phyloP scores from a whole-genome alignment of 768 basidiomycete species.

The Clitopilus passeckerianus region DNA sequence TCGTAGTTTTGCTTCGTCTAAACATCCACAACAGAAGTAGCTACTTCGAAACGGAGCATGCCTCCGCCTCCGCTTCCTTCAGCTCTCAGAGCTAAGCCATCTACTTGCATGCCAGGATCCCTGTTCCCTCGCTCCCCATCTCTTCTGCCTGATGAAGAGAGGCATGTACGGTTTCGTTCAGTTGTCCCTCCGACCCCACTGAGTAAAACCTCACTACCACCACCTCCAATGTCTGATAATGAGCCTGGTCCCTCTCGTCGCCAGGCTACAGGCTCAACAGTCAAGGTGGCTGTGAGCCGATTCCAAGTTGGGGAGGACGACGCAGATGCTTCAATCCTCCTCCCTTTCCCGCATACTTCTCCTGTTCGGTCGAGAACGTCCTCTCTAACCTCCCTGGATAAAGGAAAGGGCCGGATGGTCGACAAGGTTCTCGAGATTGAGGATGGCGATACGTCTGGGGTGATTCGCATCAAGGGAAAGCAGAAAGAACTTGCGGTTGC shows the following conservation, averaged over 20 bases:
- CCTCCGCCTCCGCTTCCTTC: constrained; percentile 27
- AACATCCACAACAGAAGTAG: not conserved
- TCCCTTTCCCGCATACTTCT: constrained; percentile 39
- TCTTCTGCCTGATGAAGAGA: constrained; percentile 37
- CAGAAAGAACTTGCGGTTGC: constrained; percentile 59
- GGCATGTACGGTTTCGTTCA: constrained; percentile 37
- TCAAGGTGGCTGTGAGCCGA: constrained; percentile 43
- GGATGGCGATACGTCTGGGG: constrained; percentile 35
- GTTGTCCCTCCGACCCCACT: constrained; percentile 2
- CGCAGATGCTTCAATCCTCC: constrained; percentile 45
- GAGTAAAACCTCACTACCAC: constrained; percentile 1
- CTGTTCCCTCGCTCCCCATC: constrained; percentile 72
- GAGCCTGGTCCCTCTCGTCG: constrained; percentile 16
- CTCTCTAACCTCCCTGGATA: constrained; percentile 15
- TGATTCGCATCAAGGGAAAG: constrained; percentile 49
- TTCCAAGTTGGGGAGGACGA: constrained; percentile 42
- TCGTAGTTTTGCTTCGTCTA: not conserved
- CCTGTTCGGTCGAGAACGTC: constrained; percentile 13
- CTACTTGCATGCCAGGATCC: constrained; percentile 73
- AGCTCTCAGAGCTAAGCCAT: constrained; percentile 32
- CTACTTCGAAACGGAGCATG: not conserved
- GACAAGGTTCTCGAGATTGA: constrained; percentile 14
- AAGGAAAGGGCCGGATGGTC: constrained; percentile 41
- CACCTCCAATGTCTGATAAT: not conserved
- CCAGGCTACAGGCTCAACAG: constrained; percentile 30